Evolutionary conservation across 140 eudicot genomes (phyloP).

Genomic region (Anethum foeniculum): DNA sequence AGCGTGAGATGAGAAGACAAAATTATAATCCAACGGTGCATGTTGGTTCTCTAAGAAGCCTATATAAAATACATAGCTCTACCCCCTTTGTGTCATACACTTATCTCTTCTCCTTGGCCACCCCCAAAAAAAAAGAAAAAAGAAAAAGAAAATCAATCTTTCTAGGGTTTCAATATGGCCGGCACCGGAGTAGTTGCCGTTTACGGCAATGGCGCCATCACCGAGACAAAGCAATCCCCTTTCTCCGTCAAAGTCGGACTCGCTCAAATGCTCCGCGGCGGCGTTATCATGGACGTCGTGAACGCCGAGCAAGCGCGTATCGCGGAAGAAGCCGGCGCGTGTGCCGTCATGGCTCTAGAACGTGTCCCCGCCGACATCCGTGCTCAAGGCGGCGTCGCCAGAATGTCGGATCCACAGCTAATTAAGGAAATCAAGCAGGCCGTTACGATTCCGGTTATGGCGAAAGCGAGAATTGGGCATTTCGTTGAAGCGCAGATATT

Average conservation of each 20-base stretch:
- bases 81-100: neutral
- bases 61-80: neutral
- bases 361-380: constrained; percentile 42
- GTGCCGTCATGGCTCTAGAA: constrained; percentile 38
- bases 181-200: constrained; percentile 38
- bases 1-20: too few species aligned
- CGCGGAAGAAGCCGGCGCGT: constrained; percentile 38
- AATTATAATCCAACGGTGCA: neutral
- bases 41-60: neutral
- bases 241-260: constrained; percentile 38
- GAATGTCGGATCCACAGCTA: constrained; percentile 40
- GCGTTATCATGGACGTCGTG: constrained; percentile 12
- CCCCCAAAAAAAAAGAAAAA: neutral
- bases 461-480: constrained; percentile 39
- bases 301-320: constrained; percentile 17
- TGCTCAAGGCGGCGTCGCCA: constrained; percentile 37
- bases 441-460: constrained; percentile 41
- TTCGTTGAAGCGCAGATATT: constrained; percentile 39
- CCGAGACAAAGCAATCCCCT: constrained; percentile 28
- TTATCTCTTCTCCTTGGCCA: constrained; percentile 7
- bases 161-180: constrained; percentile 19
- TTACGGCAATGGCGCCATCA: constrained; percentile 28
- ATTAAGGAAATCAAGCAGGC: constrained; percentile 36
- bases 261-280: constrained; percentile 22
- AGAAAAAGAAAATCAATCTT: neutral